Evolutionary conservation across 257 asterid genomes (phyloP).

Genomic region (Capsicum rhomboideum): DNA sequence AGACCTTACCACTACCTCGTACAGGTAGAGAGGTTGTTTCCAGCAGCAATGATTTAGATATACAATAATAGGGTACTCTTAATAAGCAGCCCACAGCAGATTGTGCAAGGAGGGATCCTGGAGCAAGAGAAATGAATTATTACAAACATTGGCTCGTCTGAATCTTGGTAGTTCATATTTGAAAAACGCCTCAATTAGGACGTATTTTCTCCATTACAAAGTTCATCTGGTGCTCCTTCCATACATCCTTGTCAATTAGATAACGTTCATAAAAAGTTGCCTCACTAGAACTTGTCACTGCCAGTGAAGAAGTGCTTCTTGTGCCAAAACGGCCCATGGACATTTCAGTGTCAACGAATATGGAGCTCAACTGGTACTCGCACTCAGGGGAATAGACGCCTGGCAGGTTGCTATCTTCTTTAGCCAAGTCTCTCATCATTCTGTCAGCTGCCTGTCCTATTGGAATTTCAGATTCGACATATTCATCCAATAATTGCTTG

Average conservation of each 20-base stretch:
- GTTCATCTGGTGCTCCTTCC: constrained; percentile 47
- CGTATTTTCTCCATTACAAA: constrained; percentile 23
- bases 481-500: constrained; percentile 17
- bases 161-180: neutral
- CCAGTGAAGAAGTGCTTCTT: constrained; percentile 60
- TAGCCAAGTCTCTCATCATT: constrained; percentile 40
- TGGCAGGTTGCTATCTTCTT: constrained; percentile 44
- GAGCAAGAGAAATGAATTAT: neutral
- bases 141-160: neutral
- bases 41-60: neutral
- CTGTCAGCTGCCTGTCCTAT: constrained; percentile 15
- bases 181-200: neutral
- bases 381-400: constrained; percentile 42
- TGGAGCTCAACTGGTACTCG: constrained; percentile 62
- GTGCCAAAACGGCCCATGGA: constrained; percentile 70
- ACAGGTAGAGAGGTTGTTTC: too few relatives aligned
- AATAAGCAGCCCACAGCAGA: neutral
- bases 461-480: constrained; percentile 17
- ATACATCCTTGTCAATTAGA: constrained; percentile 29
- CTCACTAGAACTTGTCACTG: constrained; percentile 21
- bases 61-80: neutral
- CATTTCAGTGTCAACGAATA: constrained; percentile 50
- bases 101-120: neutral
- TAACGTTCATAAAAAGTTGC: constrained; percentile 42
- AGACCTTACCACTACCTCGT: too few relatives aligned